phyloP scores from a whole-genome alignment of 495 filamentous ascomycete species.

The Neurospora sp. region DNA sequence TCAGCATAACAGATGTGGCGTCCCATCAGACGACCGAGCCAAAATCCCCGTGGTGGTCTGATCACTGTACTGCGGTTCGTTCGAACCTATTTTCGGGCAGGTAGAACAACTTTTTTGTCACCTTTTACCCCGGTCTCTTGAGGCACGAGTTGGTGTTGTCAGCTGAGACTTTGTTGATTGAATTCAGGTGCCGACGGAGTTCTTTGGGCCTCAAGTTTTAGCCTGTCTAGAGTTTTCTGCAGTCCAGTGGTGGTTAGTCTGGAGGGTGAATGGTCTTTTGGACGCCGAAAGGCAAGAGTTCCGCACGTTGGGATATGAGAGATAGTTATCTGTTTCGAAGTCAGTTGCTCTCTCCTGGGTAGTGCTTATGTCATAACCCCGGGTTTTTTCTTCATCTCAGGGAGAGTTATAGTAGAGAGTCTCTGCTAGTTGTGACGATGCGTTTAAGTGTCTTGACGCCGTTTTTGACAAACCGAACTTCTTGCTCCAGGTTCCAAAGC shows the following conservation, averaged over 20 bases:
- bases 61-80: no score
- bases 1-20: no score
- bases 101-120: no score
- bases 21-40: no score
- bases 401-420: neutral
- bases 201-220: neutral
- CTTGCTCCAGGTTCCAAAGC: neutral
- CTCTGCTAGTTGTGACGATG: neutral
- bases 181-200: neutral
- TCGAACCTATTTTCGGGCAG: no score
- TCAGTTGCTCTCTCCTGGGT: neutral
- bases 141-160: neutral
- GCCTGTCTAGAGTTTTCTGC: neutral
- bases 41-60: no score
- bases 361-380: neutral
- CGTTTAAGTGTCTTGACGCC: neutral
- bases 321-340: neutral
- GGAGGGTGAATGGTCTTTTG: neutral
- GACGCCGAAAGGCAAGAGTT: neutral
- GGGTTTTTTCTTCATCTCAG: neutral
- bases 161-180: neutral
- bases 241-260: neutral
- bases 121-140: neutral
- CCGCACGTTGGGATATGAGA: neutral
- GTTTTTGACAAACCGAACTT: neutral